A percentile compares a stretch with the other conserved stretches of the same genome.
phyloP scores from a whole-genome alignment of 805 yeast species.

The Metschnikowia cubensis region DNA sequence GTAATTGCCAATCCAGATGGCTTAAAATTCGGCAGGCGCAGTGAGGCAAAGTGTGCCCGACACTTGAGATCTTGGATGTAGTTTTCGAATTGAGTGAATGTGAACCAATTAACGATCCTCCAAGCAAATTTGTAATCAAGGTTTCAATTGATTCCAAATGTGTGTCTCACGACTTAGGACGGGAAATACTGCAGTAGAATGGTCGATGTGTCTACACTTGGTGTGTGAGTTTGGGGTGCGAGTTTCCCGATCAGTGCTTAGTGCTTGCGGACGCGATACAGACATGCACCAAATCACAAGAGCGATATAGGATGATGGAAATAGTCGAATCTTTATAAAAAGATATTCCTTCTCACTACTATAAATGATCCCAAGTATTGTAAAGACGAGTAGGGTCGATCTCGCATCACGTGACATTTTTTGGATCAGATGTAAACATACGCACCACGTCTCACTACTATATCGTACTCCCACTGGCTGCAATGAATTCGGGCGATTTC shows the following conservation, averaged over 20 bases:
- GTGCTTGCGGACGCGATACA: neutral
- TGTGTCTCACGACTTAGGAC: neutral
- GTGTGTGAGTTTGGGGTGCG: neutral
- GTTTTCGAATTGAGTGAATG: neutral
- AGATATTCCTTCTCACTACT: neutral
- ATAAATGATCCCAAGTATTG: neutral
- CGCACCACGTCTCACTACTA: neutral
- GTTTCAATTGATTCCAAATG: neutral
- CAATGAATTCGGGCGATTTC: constrained; percentile 23
- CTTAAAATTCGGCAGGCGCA: neutral
- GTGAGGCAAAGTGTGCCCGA: neutral
- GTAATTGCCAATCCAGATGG: neutral
- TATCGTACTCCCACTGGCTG: neutral
- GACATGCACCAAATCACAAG: neutral
- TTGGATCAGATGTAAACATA: neutral
- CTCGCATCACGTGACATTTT: neutral
- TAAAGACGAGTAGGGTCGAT: neutral
- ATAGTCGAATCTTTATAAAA: neutral
- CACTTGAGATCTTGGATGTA: neutral
- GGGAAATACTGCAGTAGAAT: neutral
- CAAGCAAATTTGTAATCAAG: neutral
- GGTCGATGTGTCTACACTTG: neutral
- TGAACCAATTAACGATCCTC: neutral
- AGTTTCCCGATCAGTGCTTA: neutral
- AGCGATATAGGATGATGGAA: neutral